Base-by-base conservation (phyloP, 2,329 filamentous ascomycete genomes). In the Xylaria sp. region DNA sequence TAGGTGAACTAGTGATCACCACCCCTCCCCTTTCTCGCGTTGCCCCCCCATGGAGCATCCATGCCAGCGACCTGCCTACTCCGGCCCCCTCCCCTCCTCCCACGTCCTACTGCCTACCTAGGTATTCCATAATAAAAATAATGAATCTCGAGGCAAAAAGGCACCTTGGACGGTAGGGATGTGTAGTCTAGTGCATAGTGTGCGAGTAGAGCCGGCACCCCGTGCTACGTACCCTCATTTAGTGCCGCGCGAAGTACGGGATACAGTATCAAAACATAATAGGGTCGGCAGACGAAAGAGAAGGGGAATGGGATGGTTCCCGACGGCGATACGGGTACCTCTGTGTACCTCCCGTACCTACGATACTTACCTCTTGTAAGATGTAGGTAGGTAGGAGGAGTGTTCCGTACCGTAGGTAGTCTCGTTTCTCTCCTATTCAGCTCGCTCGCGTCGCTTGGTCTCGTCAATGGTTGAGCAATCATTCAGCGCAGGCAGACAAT, bases 41-140 rank as follows among this genome's bases (percentile, higher is more conserved):
- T 44, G 39, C 39, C 6, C 11, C 13, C 8, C 39, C 39, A 44
- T 11, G 10, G 67, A 54, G 67, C 66, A 71, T 68, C 65, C 69
- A 70, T 69, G 66, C 44, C 37, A 30, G 5, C 61, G 69, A 69
- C 69, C 70, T 71, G 69, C 70, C 68, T 72, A 71, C 69, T 71
- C 68, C 63, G 68, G 70, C 62, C 65, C 67, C 65, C 65, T 64
- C 67, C 64, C 66, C 65, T 61, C 59, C 47, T 34, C 49, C 19
- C 48, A 44, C 11, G 10, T 44, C 39, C 6, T 44, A 44, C 39
- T 11, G 18, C 35, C 6, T 37, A 37, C 35, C 10, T 37, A n/a
- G n/a, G n/a, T n/a, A 37, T 37, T 10, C 35, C 10, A 37, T 37
- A 10, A 37, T 37, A 37, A 6, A 37, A 37, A 6, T 37, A 37